Evolutionary conservation across 805 yeast species (phyloP).

Genomic region (Zygotorulaspora sp.): DNA sequence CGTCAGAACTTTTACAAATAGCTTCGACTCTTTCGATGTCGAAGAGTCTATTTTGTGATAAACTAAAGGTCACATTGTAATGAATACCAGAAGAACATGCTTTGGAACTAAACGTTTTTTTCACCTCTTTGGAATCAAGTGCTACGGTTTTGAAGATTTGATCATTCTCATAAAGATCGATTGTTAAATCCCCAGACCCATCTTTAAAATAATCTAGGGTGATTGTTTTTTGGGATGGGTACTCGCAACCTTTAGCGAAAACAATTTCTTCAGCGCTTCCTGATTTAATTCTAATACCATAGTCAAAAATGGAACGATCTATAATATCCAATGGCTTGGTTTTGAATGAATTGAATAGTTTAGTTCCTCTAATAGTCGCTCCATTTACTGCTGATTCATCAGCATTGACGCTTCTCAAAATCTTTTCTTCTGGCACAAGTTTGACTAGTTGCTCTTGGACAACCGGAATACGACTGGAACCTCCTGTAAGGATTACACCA

Average conservation of each 20-base stretch:
- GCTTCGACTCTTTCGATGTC: conserved; percentile 42
- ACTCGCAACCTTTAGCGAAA: conserved; percentile 46
- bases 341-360: conserved; percentile 62
- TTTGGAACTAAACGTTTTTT: conserved; percentile 35
- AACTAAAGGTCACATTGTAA: conserved; percentile 40
- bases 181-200: conserved; percentile 30
- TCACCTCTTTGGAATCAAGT: conserved; percentile 11
- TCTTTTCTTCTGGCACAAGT: conserved; percentile 53
- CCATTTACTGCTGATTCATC: conserved; percentile 95
- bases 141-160: conserved; percentile 17
- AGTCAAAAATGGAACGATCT: conserved; percentile 53
- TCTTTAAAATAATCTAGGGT: conserved; percentile 35
- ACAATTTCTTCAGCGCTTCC: conserved; percentile 34
- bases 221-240: conserved; percentile 33
- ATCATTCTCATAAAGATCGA: conserved; percentile 34
- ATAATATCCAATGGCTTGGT: conserved; percentile 51
- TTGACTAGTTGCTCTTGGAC: conserved; percentile 59
- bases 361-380: conserved; percentile 76
- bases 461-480: conserved; percentile 85
- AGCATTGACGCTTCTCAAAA: conserved; percentile 85
- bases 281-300: conserved; percentile 36
- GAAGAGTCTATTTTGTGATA: conserved; percentile 50
- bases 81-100: conserved; percentile 39
- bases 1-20: conserved; percentile 36
- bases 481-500: conserved; percentile 82